Base-by-base conservation (phyloP, 2,329 filamentous ascomycete species). In the Huntiella abstrusa region DNA sequence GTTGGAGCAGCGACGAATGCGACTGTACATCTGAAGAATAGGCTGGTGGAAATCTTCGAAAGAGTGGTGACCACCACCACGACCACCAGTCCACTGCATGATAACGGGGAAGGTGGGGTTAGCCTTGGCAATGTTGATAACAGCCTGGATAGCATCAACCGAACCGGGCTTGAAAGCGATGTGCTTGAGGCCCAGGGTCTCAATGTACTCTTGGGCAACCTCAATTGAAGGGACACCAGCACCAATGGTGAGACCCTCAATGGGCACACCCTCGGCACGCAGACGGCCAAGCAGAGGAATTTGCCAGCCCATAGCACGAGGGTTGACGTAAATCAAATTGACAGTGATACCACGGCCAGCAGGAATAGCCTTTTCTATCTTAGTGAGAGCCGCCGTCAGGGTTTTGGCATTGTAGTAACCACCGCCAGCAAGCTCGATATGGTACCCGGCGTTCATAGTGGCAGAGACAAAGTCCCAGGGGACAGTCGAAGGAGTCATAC, bases 11-110 rank as follows among this genome's bases (percentile, higher is more conserved):
- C 84, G 77, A 58, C 87, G 77, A 53, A 95, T 86, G 48, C 86
- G 79, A 54, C 78, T 75, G 60, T 95, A 95, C 83, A 93, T 92
- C 56, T 84, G 78, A 5, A 95, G 67, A 39, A 95, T 80, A 4
- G 87, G 87, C 57, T 87, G 79, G 62, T 94, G 87, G 71, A 95
- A 94, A 61, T 95, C 87, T 60, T 95, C 87, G 52, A 80, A 93
- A 1, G 86, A 94, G 66, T 95, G 87, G 61, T 94, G 87, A 48
- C 87, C 87, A 66, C 87, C 87, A 53, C 86, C 87, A 63, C 87
- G 81, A 36, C 87, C 87, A 58, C 87, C 87, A 50, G 87, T 95
- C 87, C 87, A 95, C 64, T 95, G 87, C 51, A 94, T 67, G 45
- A 94, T 77, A 45, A 94, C 75, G n/a, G 87, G 87, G 70, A 95